phyloP scores from a whole-genome alignment of 345 rosid genomes.

The Brassica napus region Da-Ae NC_063446.1:17711501-17712000 shows the following conservation, averaged over 20 bases:
- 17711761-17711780: conserved; percentile 70
- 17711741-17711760: conserved; percentile 56
- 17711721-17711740: conserved; percentile 57
- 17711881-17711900: conserved; percentile 64
- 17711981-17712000: conserved; percentile 41
- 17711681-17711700: conserved; percentile 60
- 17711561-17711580: conserved; percentile 62
- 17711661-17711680: conserved; percentile 66
- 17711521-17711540: conserved; percentile 88
- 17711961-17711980: conserved; percentile 69
- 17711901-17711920: conserved; percentile 66
- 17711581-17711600: conserved; percentile 79
- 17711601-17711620: conserved; percentile 67
- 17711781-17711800: conserved; percentile 76
- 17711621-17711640: conserved; percentile 67
- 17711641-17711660: conserved; percentile 53
- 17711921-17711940: conserved; percentile 75
- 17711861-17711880: conserved; percentile 68
- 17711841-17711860: conserved; percentile 67
- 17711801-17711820: conserved; percentile 65
- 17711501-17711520: conserved; percentile 77
- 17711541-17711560: conserved; percentile 80
- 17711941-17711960: conserved; percentile 83
- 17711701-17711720: conserved; percentile 64
- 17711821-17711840: conserved; percentile 86